phyloP scores from a whole-genome alignment of 805 yeast genomes.

The Metschnikowia orientalis region DNA sequence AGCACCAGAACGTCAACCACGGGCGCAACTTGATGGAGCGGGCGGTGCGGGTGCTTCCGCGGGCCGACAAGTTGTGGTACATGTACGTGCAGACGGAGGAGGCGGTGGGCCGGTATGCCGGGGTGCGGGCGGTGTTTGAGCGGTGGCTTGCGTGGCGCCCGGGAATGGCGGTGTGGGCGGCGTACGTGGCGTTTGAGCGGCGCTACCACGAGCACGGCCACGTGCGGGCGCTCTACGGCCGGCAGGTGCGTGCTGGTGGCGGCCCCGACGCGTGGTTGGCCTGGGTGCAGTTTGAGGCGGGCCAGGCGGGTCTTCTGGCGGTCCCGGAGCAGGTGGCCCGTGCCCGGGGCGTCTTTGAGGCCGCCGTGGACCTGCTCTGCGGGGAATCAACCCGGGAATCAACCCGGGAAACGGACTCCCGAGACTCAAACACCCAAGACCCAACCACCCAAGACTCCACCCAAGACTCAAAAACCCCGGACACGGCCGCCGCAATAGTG shows the following conservation, averaged over 20 bases:
- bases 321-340: constrained; percentile 34
- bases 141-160: constrained; percentile 85
- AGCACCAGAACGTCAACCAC: constrained; percentile 71
- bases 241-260: constrained; percentile 39
- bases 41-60: constrained; percentile 68
- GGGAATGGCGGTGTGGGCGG: constrained; percentile 60
- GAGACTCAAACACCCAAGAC: too few relatives aligned
- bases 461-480: too few relatives aligned
- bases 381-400: too few relatives aligned
- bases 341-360: constrained; percentile 61
- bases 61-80: constrained; percentile 84
- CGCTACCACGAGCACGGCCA: constrained; percentile 56
- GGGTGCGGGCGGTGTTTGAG: constrained; percentile 63
- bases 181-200: constrained; percentile 68
- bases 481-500: too few relatives aligned
- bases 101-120: constrained; percentile 56
- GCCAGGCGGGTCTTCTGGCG: constrained; percentile 32
- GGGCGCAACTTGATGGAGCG: constrained; percentile 83
- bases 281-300: constrained; percentile 71
- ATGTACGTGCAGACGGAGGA: constrained; percentile 81
- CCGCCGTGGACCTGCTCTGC: constrained; percentile 59
- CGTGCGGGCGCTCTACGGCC: constrained; percentile 54
- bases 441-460: too few relatives aligned
- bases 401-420: too few relatives aligned
- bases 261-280: constrained; percentile 58